Conservation (phyloP, 169 alveolate species). For the Plasmodium berghei region DNA sequence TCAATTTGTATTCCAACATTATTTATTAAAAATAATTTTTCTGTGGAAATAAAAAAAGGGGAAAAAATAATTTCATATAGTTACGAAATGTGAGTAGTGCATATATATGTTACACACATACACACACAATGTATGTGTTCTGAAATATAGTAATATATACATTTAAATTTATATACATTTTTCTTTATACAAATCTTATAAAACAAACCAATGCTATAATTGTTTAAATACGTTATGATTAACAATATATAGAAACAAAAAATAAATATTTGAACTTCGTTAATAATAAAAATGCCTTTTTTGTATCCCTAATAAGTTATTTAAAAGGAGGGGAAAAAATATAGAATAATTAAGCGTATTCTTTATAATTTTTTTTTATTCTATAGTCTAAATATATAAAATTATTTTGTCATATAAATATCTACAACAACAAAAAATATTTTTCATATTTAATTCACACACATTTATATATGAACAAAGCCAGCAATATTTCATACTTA, state of each 20-base stretch:
- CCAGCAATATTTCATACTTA: constrained; percentile 12
- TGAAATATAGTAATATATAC: neutral
- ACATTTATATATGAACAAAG: neutral
- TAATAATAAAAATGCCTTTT: constrained; percentile 22
- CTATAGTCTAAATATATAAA: neutral
- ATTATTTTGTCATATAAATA: neutral
- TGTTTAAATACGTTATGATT: constrained; percentile 42
- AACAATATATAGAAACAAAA: constrained; percentile 12
- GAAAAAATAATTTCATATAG: neutral
- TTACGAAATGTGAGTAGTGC: neutral
- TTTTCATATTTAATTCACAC: neutral
- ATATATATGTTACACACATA: no score
- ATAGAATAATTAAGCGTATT: neutral
- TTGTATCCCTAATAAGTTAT: constrained; percentile 17
- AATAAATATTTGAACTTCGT: constrained; percentile 55
- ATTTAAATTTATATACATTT: neutral
- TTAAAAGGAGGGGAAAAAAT: constrained; percentile 9
- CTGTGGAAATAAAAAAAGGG: constrained; percentile 22
- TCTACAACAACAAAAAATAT: neutral
- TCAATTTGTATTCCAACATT: constrained; percentile 71
- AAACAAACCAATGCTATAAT: constrained; percentile 34
- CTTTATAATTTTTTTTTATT: neutral
- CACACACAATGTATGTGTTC: neutral
- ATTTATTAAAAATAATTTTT: constrained; percentile 39
- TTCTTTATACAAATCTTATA: neutral